Conservation (phyloP, 495 filamentous ascomycete genomes). For the Penicillium diatomitis region DNA sequence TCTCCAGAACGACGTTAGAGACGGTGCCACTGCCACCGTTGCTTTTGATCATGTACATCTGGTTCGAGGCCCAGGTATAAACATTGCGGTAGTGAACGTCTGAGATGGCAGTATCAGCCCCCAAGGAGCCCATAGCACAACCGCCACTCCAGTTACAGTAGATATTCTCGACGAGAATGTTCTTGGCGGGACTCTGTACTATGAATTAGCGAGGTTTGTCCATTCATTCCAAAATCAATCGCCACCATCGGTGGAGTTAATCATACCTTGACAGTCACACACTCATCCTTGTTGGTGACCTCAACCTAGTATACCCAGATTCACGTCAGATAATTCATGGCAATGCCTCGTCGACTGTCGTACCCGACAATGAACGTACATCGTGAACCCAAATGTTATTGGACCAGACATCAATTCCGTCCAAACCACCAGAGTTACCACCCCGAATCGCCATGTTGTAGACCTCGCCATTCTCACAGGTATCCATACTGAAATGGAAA, state of each 20-base stretch:
- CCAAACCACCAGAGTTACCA: constrained; percentile 37
- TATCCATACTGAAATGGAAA: constrained; percentile 42
- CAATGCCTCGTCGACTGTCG: no score
- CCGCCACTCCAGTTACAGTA: constrained; percentile 51
- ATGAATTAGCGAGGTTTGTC: no score
- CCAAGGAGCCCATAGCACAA: constrained; percentile 44
- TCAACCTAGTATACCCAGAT: constrained; percentile 42
- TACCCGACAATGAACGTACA: no score
- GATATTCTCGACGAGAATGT: constrained; percentile 47
- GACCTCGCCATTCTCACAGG: constrained; percentile 37
- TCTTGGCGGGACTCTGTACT: constrained; percentile 29
- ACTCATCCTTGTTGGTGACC: constrained; percentile 49
- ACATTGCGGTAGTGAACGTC: constrained; percentile 42
- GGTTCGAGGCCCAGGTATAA: constrained; percentile 45
- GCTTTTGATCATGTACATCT: constrained; percentile 57
- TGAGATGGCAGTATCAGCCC: constrained; percentile 28
- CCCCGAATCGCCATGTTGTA: constrained; percentile 49
- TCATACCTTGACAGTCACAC: constrained; percentile 41
- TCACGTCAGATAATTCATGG: no score
- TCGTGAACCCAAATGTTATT: constrained; percentile 46
- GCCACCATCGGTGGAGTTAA: not conserved
- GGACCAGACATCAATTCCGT: constrained; percentile 44
- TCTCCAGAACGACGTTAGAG: constrained; percentile 42
- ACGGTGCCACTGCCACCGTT: constrained; percentile 49
- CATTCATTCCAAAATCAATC: not conserved